phyloP scores from a whole-genome alignment of 495 filamentous ascomycete genomes.

The Penicillium samsonianum region DNA sequence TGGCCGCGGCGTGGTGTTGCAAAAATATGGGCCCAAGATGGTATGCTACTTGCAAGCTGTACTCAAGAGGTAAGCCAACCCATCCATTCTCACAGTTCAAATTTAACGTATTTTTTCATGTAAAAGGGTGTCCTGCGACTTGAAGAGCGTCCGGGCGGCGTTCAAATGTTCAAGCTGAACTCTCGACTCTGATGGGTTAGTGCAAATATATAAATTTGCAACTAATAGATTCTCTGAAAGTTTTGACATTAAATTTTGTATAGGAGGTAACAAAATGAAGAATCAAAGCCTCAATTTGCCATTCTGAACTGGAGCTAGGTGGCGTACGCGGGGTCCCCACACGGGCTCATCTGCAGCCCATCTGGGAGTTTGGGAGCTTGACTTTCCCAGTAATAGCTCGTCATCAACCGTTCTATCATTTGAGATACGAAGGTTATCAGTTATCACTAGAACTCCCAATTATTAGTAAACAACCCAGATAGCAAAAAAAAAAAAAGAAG shows the following conservation, averaged over 20 bases:
- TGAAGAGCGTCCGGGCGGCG: not conserved
- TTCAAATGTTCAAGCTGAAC: not conserved
- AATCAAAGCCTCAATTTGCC: not conserved
- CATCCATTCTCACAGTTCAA: not conserved
- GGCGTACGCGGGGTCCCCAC: not conserved
- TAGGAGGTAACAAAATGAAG: no score
- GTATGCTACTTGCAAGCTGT: constrained; percentile 75
- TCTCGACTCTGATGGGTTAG: not conserved
- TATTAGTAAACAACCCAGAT: not conserved
- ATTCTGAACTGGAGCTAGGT: not conserved
- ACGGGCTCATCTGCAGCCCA: not conserved
- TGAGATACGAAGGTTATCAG: not conserved
- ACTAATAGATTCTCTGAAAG: no score
- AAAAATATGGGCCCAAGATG: no score
- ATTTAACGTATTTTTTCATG: not conserved
- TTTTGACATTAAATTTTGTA: no score
- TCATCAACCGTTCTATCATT: not conserved
- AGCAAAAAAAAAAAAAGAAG: not conserved
- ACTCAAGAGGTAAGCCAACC: constrained; percentile 65
- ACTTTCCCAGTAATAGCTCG: not conserved
- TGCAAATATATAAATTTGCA: no score
- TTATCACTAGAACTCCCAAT: not conserved
- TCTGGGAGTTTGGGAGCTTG: not conserved
- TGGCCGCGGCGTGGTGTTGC: no score
- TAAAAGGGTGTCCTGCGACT: not conserved